Percentiles rank a stretch among this genome's conserved stretches.
These are phyloP conservation scores for Solanum stenotomum DNA, from an alignment of 257 asterid genomes.

Conservation along the genomic window DNA sequence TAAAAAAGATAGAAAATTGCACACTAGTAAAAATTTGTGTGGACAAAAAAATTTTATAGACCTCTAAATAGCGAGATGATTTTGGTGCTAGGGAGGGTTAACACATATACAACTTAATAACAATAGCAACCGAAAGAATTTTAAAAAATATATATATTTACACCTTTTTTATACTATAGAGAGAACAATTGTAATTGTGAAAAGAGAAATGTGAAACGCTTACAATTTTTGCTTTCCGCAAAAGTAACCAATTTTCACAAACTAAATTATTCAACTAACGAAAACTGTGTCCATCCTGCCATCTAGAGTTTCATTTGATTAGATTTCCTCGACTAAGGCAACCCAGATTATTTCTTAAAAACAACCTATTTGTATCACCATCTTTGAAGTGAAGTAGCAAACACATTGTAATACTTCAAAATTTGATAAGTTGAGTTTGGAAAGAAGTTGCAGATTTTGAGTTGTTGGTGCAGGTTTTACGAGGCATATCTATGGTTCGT, in stretches of 20 bases:
- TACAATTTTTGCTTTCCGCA: background rate
- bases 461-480: too few species aligned
- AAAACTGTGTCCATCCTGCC: background rate
- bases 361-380: background rate
- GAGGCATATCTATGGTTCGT: too few species aligned
- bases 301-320: background rate
- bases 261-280: background rate
- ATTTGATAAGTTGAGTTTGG: too few species aligned
- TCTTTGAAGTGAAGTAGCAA: background rate
- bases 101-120: background rate
- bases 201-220: background rate
- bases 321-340: background rate
- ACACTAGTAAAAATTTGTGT: too few species aligned
- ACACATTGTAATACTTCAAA: too few species aligned
- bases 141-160: too few species aligned
- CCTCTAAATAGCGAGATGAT: background rate
- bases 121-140: background rate
- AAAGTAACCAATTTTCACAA: background rate
- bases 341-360: background rate
- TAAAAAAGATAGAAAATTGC: too few species aligned
- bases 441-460: too few species aligned
- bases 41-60: too few species aligned
- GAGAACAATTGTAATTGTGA: too few species aligned
- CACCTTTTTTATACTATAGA: too few species aligned
- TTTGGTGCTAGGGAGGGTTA: background rate